Base-by-base conservation (phyloP, 2,329 filamentous ascomycete species). In the Diaporthe sp. region DNA sequence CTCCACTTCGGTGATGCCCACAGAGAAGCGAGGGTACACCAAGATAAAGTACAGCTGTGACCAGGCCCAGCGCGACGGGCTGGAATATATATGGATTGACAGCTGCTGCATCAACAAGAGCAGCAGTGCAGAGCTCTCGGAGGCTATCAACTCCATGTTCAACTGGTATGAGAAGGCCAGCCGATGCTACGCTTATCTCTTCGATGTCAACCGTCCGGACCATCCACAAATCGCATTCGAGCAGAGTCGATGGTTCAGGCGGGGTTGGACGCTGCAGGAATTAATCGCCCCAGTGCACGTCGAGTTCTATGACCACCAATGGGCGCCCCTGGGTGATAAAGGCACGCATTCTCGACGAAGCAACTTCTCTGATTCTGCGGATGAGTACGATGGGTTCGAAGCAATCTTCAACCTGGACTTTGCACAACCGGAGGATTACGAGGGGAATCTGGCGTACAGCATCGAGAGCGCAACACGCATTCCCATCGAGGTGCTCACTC, bases 51-150 rank as follows among this genome's bases (percentile, higher is more conserved):
- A 25, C 49, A 51, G 49, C n/a, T 51, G 49, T 9, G 49, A 51
- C 49, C 49, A 51, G 49, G 49, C 49, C 3, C 49, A 51, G 22
- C 5, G 22, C 12, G 49, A 51, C 22, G 49, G 49, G 10, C 13
- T 51, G 22, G 62, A 68, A 51, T 68, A 46, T 19, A 28, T 49
- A 34, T 51, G 62, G 62, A 31, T 68, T 9, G 62, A 46, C 39
- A 68, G 37, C 39, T 68, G 62, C 62, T 68, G 62, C 28, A 68
- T 68, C 42, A 46, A 68, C 25, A 68, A 68, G 46, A 68, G 13
- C 19, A 49, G 39, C 25, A 49, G 37, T 22, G 62, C 62, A 5
- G 62, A 68, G 46, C 62, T 68, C 22, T 68, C 49, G 5, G 49
- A 51, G 49, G 49, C 49, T 25, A 51, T 51, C 22, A 51, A 51